phyloP scores from a whole-genome alignment of 768 basidiomycete species.

The Russula earlei region DNA sequence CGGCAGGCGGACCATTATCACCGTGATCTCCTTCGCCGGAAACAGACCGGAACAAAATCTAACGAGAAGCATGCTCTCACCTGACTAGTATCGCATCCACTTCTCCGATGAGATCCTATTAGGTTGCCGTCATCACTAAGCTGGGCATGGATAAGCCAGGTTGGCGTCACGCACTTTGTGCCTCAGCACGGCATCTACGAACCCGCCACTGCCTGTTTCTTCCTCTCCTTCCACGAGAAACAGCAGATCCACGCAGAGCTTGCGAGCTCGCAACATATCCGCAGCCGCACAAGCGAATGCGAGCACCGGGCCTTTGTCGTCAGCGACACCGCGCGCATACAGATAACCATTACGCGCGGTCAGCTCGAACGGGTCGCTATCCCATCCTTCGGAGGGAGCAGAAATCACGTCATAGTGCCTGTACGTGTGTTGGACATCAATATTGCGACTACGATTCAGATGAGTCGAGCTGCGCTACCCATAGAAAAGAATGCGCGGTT shows the following conservation, averaged over 20 bases:
- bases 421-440: neutral
- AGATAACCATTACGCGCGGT: slow-evolving; percentile 81
- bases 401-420: slow-evolving; percentile 97
- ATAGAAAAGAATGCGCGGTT: slow-evolving; percentile 81
- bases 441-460: neutral
- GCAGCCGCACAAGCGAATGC: slow-evolving; percentile 87
- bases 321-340: slow-evolving; percentile 85
- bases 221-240: slow-evolving; percentile 95
- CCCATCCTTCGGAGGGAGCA: slow-evolving; percentile 67
- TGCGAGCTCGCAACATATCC: slow-evolving; percentile 58
- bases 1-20: neutral
- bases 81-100: slow-evolving; percentile 88
- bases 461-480: slow-evolving; percentile 42
- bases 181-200: slow-evolving; percentile 61
- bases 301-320: slow-evolving; percentile 93
- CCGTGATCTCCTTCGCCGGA: no score
- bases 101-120: slow-evolving; percentile 68
- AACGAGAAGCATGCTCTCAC: slow-evolving; percentile 28
- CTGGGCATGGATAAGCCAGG: neutral
- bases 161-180: slow-evolving; percentile 50
- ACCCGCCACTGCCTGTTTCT: slow-evolving; percentile 86
- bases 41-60: neutral
- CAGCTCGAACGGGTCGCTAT: slow-evolving; percentile 73
- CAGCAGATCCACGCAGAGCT: slow-evolving; percentile 78
- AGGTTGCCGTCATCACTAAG: neutral